phyloP scores from a whole-genome alignment of 1,284 basidiomycete genomes.

The Boletus sp. region DNA sequence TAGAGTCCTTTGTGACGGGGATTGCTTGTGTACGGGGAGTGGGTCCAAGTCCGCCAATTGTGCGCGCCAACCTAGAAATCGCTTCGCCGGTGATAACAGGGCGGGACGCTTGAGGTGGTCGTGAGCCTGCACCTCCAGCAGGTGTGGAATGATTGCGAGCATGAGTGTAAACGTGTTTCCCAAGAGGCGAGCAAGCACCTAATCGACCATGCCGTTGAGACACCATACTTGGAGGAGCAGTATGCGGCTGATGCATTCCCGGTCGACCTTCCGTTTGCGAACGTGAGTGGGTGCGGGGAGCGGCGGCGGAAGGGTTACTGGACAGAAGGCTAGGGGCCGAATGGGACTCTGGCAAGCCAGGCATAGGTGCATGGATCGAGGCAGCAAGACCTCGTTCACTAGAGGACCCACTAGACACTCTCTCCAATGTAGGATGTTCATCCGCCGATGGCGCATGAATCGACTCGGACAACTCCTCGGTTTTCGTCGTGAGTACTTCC shows the following conservation, averaged over 20 bases:
- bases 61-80: slow-evolving; percentile 58
- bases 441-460: slow-evolving; percentile 25
- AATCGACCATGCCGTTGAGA: slow-evolving; percentile 39
- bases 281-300: slow-evolving; percentile 41
- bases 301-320: slow-evolving; percentile 6
- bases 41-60: slow-evolving; percentile 46
- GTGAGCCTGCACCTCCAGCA: slow-evolving; percentile 36
- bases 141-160: slow-evolving; percentile 64
- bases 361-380: slow-evolving; percentile 51
- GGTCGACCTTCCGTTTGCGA: slow-evolving; percentile 52
- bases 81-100: slow-evolving; percentile 70
- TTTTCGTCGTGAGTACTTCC: slow-evolving; percentile 11
- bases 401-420: slow-evolving; percentile 16
- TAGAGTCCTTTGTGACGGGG: slow-evolving; percentile 29
- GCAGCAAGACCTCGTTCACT: slow-evolving; percentile 33
- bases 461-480: slow-evolving; percentile 27
- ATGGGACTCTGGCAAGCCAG: slow-evolving; percentile 31
- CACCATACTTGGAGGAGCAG: slow-evolving; percentile 21
- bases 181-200: slow-evolving; percentile 40
- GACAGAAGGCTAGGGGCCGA: slow-evolving; percentile 26
- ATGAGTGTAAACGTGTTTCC: slow-evolving; percentile 39
- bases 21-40: slow-evolving; percentile 29
- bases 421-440: slow-evolving; percentile 19
- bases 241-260: slow-evolving; percentile 30
- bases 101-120: slow-evolving; percentile 47